Conservation (phyloP, 805 yeast genomes). For the Clavispora fructus region DNA sequence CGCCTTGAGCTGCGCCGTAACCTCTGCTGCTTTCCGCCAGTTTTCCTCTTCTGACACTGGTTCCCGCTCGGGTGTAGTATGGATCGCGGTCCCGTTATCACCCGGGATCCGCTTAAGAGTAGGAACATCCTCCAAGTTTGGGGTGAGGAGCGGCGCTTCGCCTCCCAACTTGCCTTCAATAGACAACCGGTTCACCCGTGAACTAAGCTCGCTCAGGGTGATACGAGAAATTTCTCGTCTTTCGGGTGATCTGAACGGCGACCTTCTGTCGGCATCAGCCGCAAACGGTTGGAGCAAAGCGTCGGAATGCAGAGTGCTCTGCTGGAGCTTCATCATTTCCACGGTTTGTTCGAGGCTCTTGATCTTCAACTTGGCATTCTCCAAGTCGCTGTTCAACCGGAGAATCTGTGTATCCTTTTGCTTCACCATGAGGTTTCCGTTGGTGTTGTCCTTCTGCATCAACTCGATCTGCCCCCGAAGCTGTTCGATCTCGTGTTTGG, state of each 20-base stretch:
- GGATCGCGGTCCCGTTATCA: slow-evolving; percentile 12
- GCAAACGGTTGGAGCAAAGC: slow-evolving; percentile 3
- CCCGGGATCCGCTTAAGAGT: slow-evolving; percentile 16
- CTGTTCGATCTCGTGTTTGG: slow-evolving; percentile 21
- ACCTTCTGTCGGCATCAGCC: background rate
- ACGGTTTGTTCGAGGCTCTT: slow-evolving; percentile 47
- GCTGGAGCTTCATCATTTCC: slow-evolving; percentile 24
- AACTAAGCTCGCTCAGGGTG: slow-evolving; percentile 33
- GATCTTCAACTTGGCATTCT: slow-evolving; percentile 48
- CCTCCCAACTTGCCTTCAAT: slow-evolving; percentile 24
- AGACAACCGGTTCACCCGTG: slow-evolving; percentile 36
- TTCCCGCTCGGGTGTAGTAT: slow-evolving; percentile 12
- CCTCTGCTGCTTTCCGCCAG: slow-evolving; percentile 89
- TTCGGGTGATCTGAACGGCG: slow-evolving; percentile 13
- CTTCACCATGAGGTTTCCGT: slow-evolving; percentile 46
- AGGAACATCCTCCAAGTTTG: slow-evolving; percentile 8
- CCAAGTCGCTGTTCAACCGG: slow-evolving; percentile 58
- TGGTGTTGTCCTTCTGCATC: slow-evolving; percentile 47
- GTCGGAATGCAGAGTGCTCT: slow-evolving; percentile 11
- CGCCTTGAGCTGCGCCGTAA: slow-evolving; percentile 78
- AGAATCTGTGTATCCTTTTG: slow-evolving; percentile 66
- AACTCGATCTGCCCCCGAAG: slow-evolving; percentile 31
- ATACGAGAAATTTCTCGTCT: slow-evolving; percentile 11
- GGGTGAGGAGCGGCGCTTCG: slow-evolving; percentile 13
- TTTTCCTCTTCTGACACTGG: slow-evolving; percentile 53